Evolutionary conservation across 306 rosid genomes (phyloP).

Genomic region (Malus orientalis): DNA sequence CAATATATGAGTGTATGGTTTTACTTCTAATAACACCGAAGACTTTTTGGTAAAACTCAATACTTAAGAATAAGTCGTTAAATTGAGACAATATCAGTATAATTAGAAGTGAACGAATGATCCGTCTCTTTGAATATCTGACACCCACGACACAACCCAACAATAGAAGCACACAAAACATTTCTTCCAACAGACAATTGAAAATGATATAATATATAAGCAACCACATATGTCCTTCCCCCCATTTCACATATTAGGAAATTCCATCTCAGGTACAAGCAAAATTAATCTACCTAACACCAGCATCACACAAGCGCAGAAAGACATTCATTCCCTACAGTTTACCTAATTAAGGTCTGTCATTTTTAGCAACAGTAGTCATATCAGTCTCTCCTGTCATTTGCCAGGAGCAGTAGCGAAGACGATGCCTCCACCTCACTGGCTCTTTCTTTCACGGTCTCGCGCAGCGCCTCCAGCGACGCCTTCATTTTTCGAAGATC

Average conservation of each 20-base stretch:
- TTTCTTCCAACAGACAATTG: background rate
- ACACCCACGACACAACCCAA: background rate
- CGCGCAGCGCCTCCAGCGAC: conserved; percentile 5
- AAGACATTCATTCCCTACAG: background rate
- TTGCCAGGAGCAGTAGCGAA: conserved; percentile 35
- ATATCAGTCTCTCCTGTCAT: background rate
- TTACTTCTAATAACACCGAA: too few species aligned
- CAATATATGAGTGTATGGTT: too few species aligned
- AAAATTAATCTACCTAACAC: background rate
- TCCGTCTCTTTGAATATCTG: too few species aligned
- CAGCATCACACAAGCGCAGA: background rate
- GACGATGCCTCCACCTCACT: conserved; percentile 38
- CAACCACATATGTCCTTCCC: background rate
- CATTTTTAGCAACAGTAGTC: conserved; percentile 14
- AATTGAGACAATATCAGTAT: too few species aligned
- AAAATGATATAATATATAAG: background rate
- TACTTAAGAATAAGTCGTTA: too few species aligned
- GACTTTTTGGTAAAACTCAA: too few species aligned
- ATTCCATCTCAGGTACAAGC: background rate
- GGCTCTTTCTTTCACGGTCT: conserved; percentile 8
- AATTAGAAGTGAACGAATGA: too few species aligned
- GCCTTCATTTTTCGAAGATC: conserved; percentile 17
- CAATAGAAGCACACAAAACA: background rate
- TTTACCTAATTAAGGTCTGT: background rate
- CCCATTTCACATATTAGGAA: background rate